These are phyloP conservation scores for Daldinia bambusicola DNA, from an alignment of 495 filamentous ascomycete species.

Conservation along the genomic window DNA sequence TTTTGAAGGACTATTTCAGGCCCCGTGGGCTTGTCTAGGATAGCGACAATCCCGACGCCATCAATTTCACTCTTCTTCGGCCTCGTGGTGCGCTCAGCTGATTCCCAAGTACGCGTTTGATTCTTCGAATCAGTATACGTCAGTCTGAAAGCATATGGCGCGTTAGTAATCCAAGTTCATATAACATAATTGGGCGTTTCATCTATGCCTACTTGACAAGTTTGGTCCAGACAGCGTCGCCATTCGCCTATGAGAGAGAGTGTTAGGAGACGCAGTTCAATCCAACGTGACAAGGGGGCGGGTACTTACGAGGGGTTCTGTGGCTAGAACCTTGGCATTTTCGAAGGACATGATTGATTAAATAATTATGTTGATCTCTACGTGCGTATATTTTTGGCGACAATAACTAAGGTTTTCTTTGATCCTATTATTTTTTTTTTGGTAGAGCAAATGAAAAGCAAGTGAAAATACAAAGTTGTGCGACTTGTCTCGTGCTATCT, in stretches of 20 bases:
- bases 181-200: slow-evolving; percentile 10
- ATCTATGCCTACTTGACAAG: slow-evolving; percentile 56
- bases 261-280: slow-evolving; percentile 18
- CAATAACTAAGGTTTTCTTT: background rate
- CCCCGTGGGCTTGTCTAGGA: slow-evolving; percentile 76
- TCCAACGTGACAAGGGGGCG: slow-evolving; percentile 2
- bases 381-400: background rate
- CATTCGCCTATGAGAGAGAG: slow-evolving; percentile 46
- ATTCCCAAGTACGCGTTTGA: slow-evolving; percentile 79
- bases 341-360: slow-evolving; percentile 48
- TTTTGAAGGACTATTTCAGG: slow-evolving; percentile 85
- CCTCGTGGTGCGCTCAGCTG: slow-evolving; percentile 79
- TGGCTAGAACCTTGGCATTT: slow-evolving; percentile 61
- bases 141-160: slow-evolving; percentile 56
- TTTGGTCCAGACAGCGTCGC: slow-evolving; percentile 79
- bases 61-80: slow-evolving; percentile 77
- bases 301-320: slow-evolving; percentile 50
- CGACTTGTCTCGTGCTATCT: background rate
- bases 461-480: slow-evolving; percentile 29
- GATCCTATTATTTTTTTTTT: background rate
- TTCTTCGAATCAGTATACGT: slow-evolving; percentile 79
- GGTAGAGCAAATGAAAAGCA: slow-evolving; percentile 9
- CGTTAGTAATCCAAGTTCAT: slow-evolving; percentile 15
- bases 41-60: slow-evolving; percentile 89
- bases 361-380: background rate